A percentile compares a stretch with the other conserved stretches of the same genome.
These are phyloP conservation scores for Talaromyces proteolyticus DNA, from an alignment of 495 filamentous ascomycete species.

Conservation along the genomic window DNA sequence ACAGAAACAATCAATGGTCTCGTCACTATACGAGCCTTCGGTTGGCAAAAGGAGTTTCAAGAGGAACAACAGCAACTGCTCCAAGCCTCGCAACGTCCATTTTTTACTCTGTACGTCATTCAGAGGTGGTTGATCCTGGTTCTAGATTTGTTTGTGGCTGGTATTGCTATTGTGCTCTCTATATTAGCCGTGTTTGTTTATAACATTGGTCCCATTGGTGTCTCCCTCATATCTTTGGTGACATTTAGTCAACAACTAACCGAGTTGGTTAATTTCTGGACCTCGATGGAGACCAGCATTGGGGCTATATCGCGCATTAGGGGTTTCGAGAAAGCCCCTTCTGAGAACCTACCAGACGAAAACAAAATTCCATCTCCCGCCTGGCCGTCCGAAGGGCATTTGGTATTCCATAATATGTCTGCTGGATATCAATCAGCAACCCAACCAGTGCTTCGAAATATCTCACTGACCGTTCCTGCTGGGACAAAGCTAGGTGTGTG, in stretches of 20 bases:
- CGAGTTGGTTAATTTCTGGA: constrained; percentile 19
- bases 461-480: constrained; percentile 18
- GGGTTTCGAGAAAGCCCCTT: constrained; percentile 4
- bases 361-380: constrained; percentile 8
- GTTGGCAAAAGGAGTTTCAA: constrained; percentile 52
- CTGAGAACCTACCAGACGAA: constrained; percentile 1
- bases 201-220: constrained; percentile 30
- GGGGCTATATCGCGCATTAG: constrained; percentile 13
- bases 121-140: constrained; percentile 66
- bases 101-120: constrained; percentile 55
- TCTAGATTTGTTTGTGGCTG: constrained; percentile 51
- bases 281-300: constrained; percentile 14
- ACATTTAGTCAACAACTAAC: constrained; percentile 39
- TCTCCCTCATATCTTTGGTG: constrained; percentile 55
- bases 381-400: neutral
- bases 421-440: constrained; percentile 17
- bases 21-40: constrained; percentile 64
- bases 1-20: constrained; percentile 58
- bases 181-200: constrained; percentile 24
- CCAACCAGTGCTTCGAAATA: constrained; percentile 15
- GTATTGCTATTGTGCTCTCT: constrained; percentile 48
- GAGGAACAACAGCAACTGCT: constrained; percentile 51
- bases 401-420: constrained; percentile 19
- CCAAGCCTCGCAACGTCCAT: constrained; percentile 48
- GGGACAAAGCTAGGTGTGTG: constrained; percentile 25